These are phyloP conservation scores for Naegleria fowleri DNA, from an alignment of 208 protist genomes.

Conservation along the genomic window DNA sequence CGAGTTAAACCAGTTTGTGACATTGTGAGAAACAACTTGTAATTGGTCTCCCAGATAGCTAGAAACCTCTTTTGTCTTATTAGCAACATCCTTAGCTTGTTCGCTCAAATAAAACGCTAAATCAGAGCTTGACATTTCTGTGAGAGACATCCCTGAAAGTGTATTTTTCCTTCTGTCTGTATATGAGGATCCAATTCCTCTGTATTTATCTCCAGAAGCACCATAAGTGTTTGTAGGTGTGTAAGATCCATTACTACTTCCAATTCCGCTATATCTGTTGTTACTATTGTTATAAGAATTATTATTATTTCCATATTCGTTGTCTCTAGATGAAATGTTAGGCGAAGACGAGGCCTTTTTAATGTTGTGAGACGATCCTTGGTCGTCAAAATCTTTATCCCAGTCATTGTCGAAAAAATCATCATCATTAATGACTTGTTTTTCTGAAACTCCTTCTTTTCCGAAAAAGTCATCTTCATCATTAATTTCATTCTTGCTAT, in stretches of 20 bases:
- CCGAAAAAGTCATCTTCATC: not conserved
- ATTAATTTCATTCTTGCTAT: not conserved
- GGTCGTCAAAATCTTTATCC: not conserved
- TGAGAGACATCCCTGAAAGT: not conserved
- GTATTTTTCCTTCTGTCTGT: not conserved
- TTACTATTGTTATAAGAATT: not conserved
- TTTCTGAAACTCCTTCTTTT: not conserved
- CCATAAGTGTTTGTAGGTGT: not conserved
- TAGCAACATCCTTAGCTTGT: not conserved
- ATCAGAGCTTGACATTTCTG: not conserved
- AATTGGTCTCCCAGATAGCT: not conserved
- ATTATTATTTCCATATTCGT: not conserved
- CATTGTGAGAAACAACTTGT: not conserved
- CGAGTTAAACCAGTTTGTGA: not conserved
- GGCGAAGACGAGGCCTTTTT: not conserved
- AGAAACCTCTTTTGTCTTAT: conserved; percentile 12
- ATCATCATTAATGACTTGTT: not conserved
- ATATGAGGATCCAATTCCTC: not conserved
- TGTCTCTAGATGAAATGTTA: not conserved
- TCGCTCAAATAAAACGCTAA: not conserved
- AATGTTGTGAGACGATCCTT: not conserved
- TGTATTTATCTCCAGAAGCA: not conserved
- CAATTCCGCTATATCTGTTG: not conserved
- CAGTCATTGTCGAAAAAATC: conserved; percentile 1
- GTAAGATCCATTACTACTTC: not conserved